Conservation (phyloP, 495 filamentous ascomycete genomes). For the Halenospora varia region DNA sequence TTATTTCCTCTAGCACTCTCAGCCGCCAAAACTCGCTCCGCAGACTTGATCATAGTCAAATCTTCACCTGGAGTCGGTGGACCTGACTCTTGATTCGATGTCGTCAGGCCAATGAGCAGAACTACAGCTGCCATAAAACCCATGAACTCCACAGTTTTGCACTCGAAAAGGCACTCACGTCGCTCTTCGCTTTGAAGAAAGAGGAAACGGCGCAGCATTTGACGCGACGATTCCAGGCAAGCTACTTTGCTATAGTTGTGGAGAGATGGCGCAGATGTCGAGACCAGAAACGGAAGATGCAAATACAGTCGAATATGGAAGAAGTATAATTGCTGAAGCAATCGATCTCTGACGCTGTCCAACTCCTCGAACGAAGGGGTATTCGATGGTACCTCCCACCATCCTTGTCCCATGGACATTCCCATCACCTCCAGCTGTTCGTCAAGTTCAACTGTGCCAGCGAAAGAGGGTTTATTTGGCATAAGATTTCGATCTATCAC, state of each 20-base stretch:
- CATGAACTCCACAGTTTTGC: slow-evolving; percentile 18
- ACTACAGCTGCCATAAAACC: slow-evolving; percentile 16
- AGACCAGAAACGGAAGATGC: slow-evolving; percentile 16
- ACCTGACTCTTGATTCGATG: neutral
- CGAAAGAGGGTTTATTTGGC: slow-evolving; percentile 5
- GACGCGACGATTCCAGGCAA: slow-evolving; percentile 8
- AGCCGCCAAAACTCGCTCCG: neutral
- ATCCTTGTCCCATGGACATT: neutral
- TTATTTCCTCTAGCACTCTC: neutral
- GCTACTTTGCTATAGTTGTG: slow-evolving; percentile 7
- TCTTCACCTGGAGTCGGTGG: neutral
- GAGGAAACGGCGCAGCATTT: slow-evolving; percentile 4
- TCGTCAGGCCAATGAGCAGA: slow-evolving; percentile 2
- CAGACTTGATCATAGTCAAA: neutral
- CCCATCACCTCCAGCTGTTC: slow-evolving; percentile 10
- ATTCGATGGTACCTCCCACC: slow-evolving; percentile 7
- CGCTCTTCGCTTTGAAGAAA: neutral
- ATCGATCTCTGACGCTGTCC: slow-evolving; percentile 6
- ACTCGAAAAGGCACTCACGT: slow-evolving; percentile 10
- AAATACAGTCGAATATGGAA: slow-evolving; percentile 17
- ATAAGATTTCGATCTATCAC: slow-evolving; percentile 16
- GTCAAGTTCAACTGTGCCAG: slow-evolving; percentile 11
- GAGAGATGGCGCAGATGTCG: neutral
- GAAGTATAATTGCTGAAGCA: slow-evolving; percentile 17
- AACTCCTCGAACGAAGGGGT: neutral